Percentiles rank a stretch among this genome's conserved stretches.
These are phyloP conservation scores for Nothopassalora personata DNA, from an alignment of 2,329 filamentous ascomycete species.

Conservation along the genomic window DNA sequence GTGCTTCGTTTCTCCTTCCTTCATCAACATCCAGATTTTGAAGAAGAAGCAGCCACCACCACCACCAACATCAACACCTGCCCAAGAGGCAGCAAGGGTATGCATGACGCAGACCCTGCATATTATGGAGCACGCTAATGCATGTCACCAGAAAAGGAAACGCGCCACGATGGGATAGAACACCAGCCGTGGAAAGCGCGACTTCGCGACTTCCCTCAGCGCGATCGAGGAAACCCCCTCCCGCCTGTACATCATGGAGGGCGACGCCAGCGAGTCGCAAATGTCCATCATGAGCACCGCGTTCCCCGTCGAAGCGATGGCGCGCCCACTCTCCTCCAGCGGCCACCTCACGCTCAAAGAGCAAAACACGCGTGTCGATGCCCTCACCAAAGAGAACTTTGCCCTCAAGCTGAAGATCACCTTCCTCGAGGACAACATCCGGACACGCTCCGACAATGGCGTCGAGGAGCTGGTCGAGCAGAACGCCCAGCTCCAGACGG, in stretches of 20 bases:
- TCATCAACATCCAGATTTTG: background rate
- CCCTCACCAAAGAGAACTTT: constrained; percentile 95
- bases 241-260: background rate
- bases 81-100: background rate
- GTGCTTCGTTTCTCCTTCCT: background rate
- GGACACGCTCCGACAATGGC: constrained; percentile 90
- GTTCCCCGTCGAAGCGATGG: constrained; percentile 5
- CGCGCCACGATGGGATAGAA: background rate
- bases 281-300: background rate
- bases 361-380: constrained; percentile 94
- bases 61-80: background rate
- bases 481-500: constrained; percentile 91
- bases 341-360: constrained; percentile 77
- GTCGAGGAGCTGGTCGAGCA: constrained; percentile 98
- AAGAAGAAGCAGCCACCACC: no score
- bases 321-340: constrained; percentile 30
- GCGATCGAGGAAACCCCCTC: background rate
- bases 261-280: background rate
- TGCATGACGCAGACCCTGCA: no score
- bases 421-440: constrained; percentile 88
- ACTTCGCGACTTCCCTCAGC: no score
- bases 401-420: constrained; percentile 96
- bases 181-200: no score
- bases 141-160: no score
- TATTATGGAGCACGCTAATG: no score